Percentiles rank a stretch among this genome's conserved stretches.
These are phyloP conservation scores for Neurospora sublineolata DNA, from an alignment of 495 filamentous ascomycete species.

Conservation along the genomic window DNA sequence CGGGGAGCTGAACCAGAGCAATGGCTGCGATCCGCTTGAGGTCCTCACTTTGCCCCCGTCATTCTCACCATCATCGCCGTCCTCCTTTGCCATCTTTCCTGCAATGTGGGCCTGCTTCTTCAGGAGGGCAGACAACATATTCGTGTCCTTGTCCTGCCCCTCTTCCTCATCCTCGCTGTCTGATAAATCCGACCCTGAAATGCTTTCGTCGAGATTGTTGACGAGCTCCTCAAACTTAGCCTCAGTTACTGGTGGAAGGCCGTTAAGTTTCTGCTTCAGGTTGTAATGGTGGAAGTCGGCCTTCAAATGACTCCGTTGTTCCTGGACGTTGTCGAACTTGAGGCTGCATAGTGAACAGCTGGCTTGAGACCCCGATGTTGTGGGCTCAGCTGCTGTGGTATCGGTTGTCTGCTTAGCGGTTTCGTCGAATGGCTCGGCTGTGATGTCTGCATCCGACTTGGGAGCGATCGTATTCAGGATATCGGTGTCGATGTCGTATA, in stretches of 20 bases:
- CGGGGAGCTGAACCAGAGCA: constrained; percentile 77
- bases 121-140: constrained; percentile 57
- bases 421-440: constrained; percentile 17
- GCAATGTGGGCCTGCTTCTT: constrained; percentile 72
- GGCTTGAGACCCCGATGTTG: constrained; percentile 52
- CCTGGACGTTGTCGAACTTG: constrained; percentile 55
- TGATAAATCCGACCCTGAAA: constrained; percentile 64
- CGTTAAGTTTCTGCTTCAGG: constrained; percentile 74
- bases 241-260: constrained; percentile 57
- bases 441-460: constrained; percentile 36
- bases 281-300: constrained; percentile 96
- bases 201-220: constrained; percentile 74
- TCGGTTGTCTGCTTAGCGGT: constrained; percentile 10
- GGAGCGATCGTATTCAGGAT: constrained; percentile 58
- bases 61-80: constrained; percentile 33
- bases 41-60: constrained; percentile 23
- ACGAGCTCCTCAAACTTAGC: constrained; percentile 73
- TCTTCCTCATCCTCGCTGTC: constrained; percentile 43
- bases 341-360: constrained; percentile 67
- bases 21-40: constrained; percentile 52
- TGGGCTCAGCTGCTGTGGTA: constrained; percentile 12
- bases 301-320: constrained; percentile 74
- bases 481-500: constrained; percentile 77
- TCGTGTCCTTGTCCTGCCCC: constrained; percentile 38
- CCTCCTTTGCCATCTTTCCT: constrained; percentile 20